Base-by-base conservation (phyloP, 768 basidiomycete genomes). In the Boletus rufocinnamomeus region DNA sequence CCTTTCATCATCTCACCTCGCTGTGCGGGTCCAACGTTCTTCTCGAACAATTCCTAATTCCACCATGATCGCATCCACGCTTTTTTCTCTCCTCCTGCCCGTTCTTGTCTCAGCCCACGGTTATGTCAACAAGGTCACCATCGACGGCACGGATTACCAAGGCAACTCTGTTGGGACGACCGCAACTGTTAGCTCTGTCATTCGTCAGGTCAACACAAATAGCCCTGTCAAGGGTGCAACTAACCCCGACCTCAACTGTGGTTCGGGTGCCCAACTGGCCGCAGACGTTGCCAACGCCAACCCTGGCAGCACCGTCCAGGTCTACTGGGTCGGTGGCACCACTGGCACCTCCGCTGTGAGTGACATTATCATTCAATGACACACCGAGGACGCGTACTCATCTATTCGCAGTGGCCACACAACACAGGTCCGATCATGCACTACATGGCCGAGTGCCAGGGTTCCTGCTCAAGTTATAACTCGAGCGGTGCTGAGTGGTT, bases 371-470 rank as follows among this genome's bases (percentile, higher is more conserved):
- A 30, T 45, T 35, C 27, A 19, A 17, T 37, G 17, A 19, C 34
- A 19, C 17, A 2, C 4, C 35, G 17, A 23, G 6, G 27, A 48
- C 28, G 4, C 27, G 5, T 49, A 40, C 23, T 61, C 9, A 59
- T 9, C 16, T 13, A 23, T 32, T 17, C 13, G 1, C 17, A 80
- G 74, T 82, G 81, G 82, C 75, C 74, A 0, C 83, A 89, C 68
- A 77, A 84, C 60, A 79, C 74, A 11, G 89, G 88, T 3, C 88
- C 88, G 1, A 72, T 89, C 74, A 74, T 90, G 72, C 86, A 85
- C 44, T 91, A 92, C 72, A 80, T 92, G 81, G 82, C 87, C 17
- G 64, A 72, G 49, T 92, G 90, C 61, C 67, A 74, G n/a, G 74
- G 77, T 1, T 65, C 82, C 10, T 91, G 88, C 70, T 71, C 78